phyloP scores from a whole-genome alignment of 2,329 filamentous ascomycete genomes.

The Botrytis squamosa region DNA sequence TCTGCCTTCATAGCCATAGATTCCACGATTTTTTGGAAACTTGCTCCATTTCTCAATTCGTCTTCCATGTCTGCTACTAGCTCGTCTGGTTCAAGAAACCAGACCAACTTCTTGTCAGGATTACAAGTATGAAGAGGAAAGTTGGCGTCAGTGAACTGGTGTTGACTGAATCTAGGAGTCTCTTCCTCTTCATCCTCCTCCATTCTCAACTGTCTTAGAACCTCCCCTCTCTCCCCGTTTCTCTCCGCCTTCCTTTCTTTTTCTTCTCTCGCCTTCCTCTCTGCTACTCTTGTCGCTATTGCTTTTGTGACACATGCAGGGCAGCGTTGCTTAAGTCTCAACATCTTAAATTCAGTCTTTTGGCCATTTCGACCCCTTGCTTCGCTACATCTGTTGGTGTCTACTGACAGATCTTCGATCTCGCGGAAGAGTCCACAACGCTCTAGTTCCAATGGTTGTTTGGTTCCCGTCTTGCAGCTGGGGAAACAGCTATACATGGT shows the following conservation, averaged over 20 bases:
- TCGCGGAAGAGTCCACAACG: background rate
- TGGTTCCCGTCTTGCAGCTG: background rate
- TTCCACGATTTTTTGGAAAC: background rate
- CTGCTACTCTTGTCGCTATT: background rate
- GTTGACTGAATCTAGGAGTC: background rate
- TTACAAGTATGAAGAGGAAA: slow-evolving; percentile 9
- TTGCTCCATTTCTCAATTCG: slow-evolving; percentile 27
- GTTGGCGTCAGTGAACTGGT: background rate
- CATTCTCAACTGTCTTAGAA: background rate
- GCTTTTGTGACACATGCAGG: background rate
- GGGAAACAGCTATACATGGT: background rate
- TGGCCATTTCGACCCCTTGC: background rate
- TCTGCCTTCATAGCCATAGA: background rate
- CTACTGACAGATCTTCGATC: background rate
- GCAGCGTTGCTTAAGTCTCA: background rate
- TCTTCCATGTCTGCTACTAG: slow-evolving; percentile 30
- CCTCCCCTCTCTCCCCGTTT: background rate
- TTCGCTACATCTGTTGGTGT: background rate
- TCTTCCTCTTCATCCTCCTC: slow-evolving; percentile 9
- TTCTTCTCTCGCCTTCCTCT: background rate
- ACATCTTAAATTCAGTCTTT: background rate
- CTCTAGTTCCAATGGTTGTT: background rate
- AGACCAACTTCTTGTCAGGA: slow-evolving; percentile 40
- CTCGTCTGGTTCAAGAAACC: slow-evolving; percentile 41
- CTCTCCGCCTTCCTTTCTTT: background rate